Conservation (phyloP, 495 filamentous ascomycete species). For the Terfezia boudieri region DNA sequence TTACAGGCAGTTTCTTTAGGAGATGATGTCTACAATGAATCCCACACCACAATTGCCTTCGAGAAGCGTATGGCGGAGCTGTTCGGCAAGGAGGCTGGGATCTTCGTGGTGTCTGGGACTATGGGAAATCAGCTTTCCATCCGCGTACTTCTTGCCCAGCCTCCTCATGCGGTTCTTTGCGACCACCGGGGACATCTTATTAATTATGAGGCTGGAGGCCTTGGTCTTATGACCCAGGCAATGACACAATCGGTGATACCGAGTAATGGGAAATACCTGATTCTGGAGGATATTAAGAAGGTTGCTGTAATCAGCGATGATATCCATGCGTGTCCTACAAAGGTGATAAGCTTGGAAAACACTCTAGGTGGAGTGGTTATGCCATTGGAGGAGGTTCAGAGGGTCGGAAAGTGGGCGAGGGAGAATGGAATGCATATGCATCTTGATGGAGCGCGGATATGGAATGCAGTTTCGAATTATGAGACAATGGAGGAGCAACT, state of each 20-base stretch:
- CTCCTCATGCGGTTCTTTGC: constrained; percentile 47
- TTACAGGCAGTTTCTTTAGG: constrained; percentile 35
- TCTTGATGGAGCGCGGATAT: constrained; percentile 66
- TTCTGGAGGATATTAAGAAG: constrained; percentile 48
- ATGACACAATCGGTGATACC: constrained; percentile 35
- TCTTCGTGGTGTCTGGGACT: constrained; percentile 70
- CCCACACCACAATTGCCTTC: constrained; percentile 52
- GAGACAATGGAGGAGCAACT: background rate
- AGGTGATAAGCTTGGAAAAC: constrained; percentile 66
- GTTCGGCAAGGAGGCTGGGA: constrained; percentile 45
- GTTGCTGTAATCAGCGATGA: constrained; percentile 29
- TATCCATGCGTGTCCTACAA: constrained; percentile 47
- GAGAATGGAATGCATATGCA: constrained; percentile 48
- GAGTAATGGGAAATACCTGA: constrained; percentile 46
- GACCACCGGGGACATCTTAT: constrained; percentile 46
- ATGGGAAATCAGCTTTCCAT: constrained; percentile 72
- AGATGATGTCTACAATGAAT: constrained; percentile 72
- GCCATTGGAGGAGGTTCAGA: constrained; percentile 44
- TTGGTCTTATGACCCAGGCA: constrained; percentile 37
- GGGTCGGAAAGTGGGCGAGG: constrained; percentile 48
- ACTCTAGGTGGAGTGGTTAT: constrained; percentile 58
- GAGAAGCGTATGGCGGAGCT: constrained; percentile 46
- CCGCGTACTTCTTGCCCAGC: constrained; percentile 41
- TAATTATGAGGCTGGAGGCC: constrained; percentile 50
- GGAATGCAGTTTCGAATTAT: constrained; percentile 41